Conservation (phyloP, 2,329 filamentous ascomycete genomes). For the Cordyceps farinosa region DNA sequence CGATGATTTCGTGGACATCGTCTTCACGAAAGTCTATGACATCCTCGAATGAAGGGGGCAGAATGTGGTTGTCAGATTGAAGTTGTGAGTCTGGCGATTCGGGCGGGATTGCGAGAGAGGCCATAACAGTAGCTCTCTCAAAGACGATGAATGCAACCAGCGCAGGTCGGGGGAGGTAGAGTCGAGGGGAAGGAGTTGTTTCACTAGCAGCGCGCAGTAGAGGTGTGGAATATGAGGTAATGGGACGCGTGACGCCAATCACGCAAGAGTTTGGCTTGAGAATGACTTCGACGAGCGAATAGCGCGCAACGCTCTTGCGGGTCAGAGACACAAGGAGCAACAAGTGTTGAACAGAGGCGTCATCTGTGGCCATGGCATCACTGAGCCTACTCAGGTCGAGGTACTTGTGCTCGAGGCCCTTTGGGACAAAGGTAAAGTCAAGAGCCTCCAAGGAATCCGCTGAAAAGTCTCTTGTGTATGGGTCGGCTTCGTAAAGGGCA, state of each 20-base stretch:
- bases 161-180: slow-evolving; percentile 75
- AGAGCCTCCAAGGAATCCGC: slow-evolving; percentile 66
- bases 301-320: slow-evolving; percentile 53
- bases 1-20: slow-evolving; percentile 59
- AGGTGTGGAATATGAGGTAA: slow-evolving; percentile 61
- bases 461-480: slow-evolving; percentile 45
- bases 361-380: slow-evolving; percentile 47
- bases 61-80: slow-evolving; percentile 59
- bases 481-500: slow-evolving; percentile 56
- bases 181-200: slow-evolving; percentile 50
- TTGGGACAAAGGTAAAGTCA: slow-evolving; percentile 71
- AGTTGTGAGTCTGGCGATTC: slow-evolving; percentile 76
- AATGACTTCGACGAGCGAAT: slow-evolving; percentile 70
- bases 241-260: slow-evolving; percentile 64
- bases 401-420: slow-evolving; percentile 48
- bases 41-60: slow-evolving; percentile 75
- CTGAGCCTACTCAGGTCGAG: slow-evolving; percentile 48
- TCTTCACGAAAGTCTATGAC: slow-evolving; percentile 73
- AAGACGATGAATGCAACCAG: slow-evolving; percentile 82
- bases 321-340: slow-evolving; percentile 59
- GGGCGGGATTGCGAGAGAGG: slow-evolving; percentile 65
- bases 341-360: slow-evolving; percentile 54
- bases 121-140: slow-evolving; percentile 70
- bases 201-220: slow-evolving; percentile 36
- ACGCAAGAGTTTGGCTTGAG: slow-evolving; percentile 51